Evolutionary conservation across 192 early-diverging fungal species (phyloP).

Genomic region (Linnemannia exigua): DNA sequence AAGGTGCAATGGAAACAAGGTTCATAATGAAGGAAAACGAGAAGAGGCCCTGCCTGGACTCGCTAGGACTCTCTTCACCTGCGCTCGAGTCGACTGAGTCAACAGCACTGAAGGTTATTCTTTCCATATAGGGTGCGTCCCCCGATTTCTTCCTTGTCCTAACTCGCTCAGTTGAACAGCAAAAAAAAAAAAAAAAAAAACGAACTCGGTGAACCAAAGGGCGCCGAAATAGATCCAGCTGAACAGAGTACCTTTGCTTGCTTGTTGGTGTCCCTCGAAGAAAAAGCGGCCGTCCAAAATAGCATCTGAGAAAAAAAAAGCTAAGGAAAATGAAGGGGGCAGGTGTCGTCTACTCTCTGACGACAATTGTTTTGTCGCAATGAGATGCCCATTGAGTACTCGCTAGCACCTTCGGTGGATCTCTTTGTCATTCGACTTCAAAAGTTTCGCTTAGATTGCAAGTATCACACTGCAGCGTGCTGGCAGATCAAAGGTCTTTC

Average conservation of each 20-base stretch:
- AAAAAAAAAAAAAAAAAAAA: slow-evolving; percentile 32
- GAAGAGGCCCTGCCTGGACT: neutral
- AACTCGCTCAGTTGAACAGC: slow-evolving; percentile 2
- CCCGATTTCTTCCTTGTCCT: slow-evolving; percentile 27
- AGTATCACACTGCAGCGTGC: neutral
- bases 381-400: neutral
- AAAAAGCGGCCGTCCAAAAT: neutral
- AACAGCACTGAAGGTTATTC: neutral
- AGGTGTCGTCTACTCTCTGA: no score
- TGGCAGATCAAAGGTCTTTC: neutral
- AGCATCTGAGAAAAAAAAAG: neutral
- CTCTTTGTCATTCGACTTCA: slow-evolving; percentile 37
- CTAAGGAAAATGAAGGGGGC: neutral
- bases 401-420: slow-evolving; percentile 17
- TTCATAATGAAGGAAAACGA: neutral
- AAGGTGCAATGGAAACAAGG: neutral
- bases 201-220: slow-evolving; percentile 27
- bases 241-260: no score
- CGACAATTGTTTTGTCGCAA: no score
- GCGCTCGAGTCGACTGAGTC: neutral
- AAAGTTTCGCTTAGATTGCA: neutral
- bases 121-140: slow-evolving; percentile 6
- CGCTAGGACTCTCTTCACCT: neutral
- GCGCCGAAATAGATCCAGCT: neutral
- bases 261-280: neutral